Base-by-base conservation (phyloP, 1,284 basidiomycete species). In the Hymenochaete sp. region DNA sequence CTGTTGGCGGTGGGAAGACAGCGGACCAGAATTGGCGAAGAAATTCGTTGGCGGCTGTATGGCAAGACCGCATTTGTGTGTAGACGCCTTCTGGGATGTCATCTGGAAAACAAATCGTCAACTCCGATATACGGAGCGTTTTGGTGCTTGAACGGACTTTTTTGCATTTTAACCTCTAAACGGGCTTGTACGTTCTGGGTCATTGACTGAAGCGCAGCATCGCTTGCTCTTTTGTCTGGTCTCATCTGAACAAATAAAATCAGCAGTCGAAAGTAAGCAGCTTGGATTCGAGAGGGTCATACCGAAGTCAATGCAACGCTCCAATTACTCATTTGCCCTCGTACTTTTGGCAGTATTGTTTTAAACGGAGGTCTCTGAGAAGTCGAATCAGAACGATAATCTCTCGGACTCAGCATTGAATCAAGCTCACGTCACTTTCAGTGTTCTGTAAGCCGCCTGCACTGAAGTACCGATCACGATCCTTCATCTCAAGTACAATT, bases 21-120 rank as follows among this genome's bases (percentile, higher is more conserved):
- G 91, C 77, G 8, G 83, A 74, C 93, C 93, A 98, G 59, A 93
- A 98, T 59, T 98, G 95, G 8, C 95, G 79, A 8, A 99, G 70
- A 61, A 98, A 97, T 62, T 99, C 95, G 54, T 90, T 93, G 2
- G 93, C 85, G 1, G 93, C 84, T 0, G 90, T 92, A 58, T 97
- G 92, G 55, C 88, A 87, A 0, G 87, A 86, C 7, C 79, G 78
- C 73, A 97, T 84, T 59, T 89, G 81, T 42, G 79, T 71, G 53
- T 89, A 79, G 18, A 97, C 66, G 1, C 67, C 67, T 24, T 86
- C 79, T 0, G 93, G 91, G 19, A 98, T 78, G 24, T 86, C 80
- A 47, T 78, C 89, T 91, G 52, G 13, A 14, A n/a, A n/a, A 27
- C 33, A 35, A 47, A 47, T 21, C 9, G 29, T 29, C 37, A 22